Conservation (phyloP, 73 alveolate species). For the Chromera velia region DNA sequence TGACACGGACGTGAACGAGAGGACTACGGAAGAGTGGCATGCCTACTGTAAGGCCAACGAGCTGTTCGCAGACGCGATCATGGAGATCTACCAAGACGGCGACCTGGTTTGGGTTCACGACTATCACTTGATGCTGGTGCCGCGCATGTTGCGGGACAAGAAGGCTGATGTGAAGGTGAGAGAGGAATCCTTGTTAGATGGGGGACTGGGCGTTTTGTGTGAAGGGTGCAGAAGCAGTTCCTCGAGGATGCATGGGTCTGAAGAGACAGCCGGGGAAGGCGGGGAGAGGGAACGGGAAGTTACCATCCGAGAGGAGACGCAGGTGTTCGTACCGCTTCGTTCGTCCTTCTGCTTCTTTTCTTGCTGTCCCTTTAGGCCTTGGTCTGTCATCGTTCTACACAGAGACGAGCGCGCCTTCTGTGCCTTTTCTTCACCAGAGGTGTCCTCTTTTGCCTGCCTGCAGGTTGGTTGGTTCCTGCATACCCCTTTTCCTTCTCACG, state of each 20-base stretch:
- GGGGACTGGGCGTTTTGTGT: too few species aligned
- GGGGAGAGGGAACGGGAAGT: neutral
- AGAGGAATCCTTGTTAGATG: too few species aligned
- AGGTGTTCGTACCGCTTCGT: neutral
- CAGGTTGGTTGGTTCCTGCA: conserved; percentile 23
- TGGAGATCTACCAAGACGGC: conserved; percentile 15
- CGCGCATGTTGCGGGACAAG: conserved; percentile 14
- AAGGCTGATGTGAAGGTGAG: conserved; percentile 28
- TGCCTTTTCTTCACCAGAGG: too few species aligned
- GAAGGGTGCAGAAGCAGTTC: too few species aligned
- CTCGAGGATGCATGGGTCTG: too few species aligned
- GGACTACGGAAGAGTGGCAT: conserved; percentile 27
- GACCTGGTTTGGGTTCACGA: conserved; percentile 27
- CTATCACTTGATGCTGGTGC: conserved; percentile 26
- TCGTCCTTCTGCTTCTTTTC: too few species aligned
- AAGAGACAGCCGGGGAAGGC: neutral
- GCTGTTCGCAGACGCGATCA: conserved; percentile 20
- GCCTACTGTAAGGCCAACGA: conserved; percentile 19
- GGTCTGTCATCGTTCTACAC: too few species aligned
- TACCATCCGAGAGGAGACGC: neutral
- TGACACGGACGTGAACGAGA: conserved; percentile 23
- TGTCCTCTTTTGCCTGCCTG: too few species aligned
- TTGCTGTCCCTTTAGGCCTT: too few species aligned
- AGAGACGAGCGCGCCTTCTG: too few species aligned
- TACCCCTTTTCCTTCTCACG: conserved; percentile 38